A percentile compares a stretch with the other conserved stretches of the same genome.
These are phyloP conservation scores for Barnettozyma hawaiiensis DNA, from an alignment of 1,139 yeast species.

Conservation along the genomic window DNA sequence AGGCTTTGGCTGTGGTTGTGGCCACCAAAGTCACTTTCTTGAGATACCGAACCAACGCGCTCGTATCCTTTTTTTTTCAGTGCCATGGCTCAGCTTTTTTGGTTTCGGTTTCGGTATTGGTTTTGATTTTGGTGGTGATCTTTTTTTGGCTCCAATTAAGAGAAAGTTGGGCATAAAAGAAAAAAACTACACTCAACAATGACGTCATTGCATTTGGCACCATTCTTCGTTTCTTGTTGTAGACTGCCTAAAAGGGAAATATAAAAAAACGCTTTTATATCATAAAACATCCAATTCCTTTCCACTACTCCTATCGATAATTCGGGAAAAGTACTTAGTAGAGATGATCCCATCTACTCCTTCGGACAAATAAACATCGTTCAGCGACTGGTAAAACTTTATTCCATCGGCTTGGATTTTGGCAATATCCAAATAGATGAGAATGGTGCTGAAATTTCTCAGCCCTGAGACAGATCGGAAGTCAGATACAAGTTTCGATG, in stretches of 20 bases:
- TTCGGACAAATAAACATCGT: constrained; percentile 67
- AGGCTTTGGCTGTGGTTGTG: constrained; percentile 1
- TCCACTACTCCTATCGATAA: constrained; percentile 27
- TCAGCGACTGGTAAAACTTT: constrained; percentile 57
- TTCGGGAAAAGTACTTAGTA: constrained; percentile 39
- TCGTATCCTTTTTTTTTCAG: constrained; percentile 1
- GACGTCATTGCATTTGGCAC: neutral
- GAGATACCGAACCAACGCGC: neutral
- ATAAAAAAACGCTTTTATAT: no score
- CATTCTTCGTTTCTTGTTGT: no score
- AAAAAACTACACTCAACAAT: neutral
- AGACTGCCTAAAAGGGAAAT: constrained; percentile 3
- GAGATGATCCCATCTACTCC: constrained; percentile 59
- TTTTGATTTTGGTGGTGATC: no score
- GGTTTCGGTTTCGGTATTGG: neutral
- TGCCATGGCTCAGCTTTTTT: neutral
- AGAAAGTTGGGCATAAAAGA: neutral
- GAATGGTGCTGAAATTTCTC: constrained; percentile 51
- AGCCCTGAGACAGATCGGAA: constrained; percentile 60
- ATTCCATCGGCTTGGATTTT: constrained; percentile 43
- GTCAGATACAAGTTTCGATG: constrained; percentile 37
- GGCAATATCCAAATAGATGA: constrained; percentile 56
- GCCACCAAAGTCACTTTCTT: neutral
- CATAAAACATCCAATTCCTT: constrained; percentile 3
- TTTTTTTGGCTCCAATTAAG: no score